Evolutionary conservation across 208 protist species (phyloP).

Genomic region (Crithidia fasciculata): DNA sequence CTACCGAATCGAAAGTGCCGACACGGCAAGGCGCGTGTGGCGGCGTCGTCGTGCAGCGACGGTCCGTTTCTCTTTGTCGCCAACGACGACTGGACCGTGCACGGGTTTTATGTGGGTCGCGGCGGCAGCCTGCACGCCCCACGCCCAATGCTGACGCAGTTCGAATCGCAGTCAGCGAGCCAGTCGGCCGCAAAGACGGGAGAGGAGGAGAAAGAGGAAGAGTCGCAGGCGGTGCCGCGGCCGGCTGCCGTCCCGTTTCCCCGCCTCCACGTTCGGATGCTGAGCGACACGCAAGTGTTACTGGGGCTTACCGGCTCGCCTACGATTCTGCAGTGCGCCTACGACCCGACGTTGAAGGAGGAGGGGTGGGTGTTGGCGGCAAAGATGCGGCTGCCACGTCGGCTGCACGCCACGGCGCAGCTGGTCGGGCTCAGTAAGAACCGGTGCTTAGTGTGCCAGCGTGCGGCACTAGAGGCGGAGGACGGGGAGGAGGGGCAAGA

Average conservation of each 20-base stretch:
- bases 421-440: slow-evolving; percentile 20
- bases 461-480: neutral
- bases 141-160: slow-evolving; percentile 51
- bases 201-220: neutral
- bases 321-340: slow-evolving; percentile 33
- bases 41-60: slow-evolving; percentile 33
- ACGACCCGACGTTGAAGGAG: slow-evolving; percentile 19
- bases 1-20: slow-evolving; percentile 43
- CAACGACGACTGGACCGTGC: slow-evolving; percentile 70
- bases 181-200: neutral
- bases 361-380: slow-evolving; percentile 22
- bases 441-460: slow-evolving; percentile 19
- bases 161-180: slow-evolving; percentile 27
- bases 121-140: slow-evolving; percentile 42
- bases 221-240: neutral
- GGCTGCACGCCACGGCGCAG: slow-evolving; percentile 17
- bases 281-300: slow-evolving; percentile 43
- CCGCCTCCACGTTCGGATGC: slow-evolving; percentile 4
- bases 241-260: neutral
- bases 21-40: slow-evolving; percentile 32
- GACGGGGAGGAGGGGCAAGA: neutral
- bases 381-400: slow-evolving; percentile 28
- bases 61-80: slow-evolving; percentile 75
- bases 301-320: slow-evolving; percentile 33
- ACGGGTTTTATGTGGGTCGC: slow-evolving; percentile 57